These are phyloP conservation scores for Chrysophaeum taylorii DNA, from an alignment of 352 stramenopile species.

Conservation along the genomic window DNA sequence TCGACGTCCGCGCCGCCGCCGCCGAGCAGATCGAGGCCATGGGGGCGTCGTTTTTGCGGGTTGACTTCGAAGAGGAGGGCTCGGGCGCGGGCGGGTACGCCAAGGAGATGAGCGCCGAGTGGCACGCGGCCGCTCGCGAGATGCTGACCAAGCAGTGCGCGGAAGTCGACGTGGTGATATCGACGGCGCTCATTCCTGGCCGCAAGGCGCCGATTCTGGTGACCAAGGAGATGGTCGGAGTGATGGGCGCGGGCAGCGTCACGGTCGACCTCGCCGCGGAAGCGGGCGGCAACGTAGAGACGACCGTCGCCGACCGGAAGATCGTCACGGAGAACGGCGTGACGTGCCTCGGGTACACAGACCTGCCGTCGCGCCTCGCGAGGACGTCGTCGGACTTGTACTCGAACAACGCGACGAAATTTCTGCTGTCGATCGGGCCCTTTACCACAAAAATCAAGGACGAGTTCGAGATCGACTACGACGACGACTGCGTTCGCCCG, in stretches of 20 bases:
- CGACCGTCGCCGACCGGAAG: slow-evolving; percentile 62
- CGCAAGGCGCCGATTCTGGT: slow-evolving; percentile 69
- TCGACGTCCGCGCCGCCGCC: slow-evolving; percentile 75
- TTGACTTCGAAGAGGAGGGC: slow-evolving; percentile 71
- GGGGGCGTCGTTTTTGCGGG: slow-evolving; percentile 66
- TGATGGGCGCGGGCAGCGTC: slow-evolving; percentile 70
- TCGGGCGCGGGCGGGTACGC: slow-evolving; percentile 72
- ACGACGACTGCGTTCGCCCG: slow-evolving; percentile 68
- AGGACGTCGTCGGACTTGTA: slow-evolving; percentile 67
- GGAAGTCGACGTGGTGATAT: slow-evolving; percentile 79
- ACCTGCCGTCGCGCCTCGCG: slow-evolving; percentile 67
- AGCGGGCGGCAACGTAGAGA: slow-evolving; percentile 74
- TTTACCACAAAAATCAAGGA: slow-evolving; percentile 67
- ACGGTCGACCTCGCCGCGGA: slow-evolving; percentile 78
- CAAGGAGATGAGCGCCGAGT: slow-evolving; percentile 82
- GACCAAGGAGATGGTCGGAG: slow-evolving; percentile 73
- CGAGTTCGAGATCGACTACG: slow-evolving; percentile 64
- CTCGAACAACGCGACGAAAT: slow-evolving; percentile 79
- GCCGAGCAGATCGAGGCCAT: slow-evolving; percentile 78
- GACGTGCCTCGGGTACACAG: slow-evolving; percentile 76
- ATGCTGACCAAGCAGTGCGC: slow-evolving; percentile 65
- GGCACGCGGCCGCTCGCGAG: slow-evolving; percentile 60
- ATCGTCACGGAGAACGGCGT: slow-evolving; percentile 59
- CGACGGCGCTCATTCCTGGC: slow-evolving; percentile 77
- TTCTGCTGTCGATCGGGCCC: slow-evolving; percentile 64